Evolutionary conservation across 768 basidiomycete genomes (phyloP).

Genomic region (Tulasnella sp.): DNA sequence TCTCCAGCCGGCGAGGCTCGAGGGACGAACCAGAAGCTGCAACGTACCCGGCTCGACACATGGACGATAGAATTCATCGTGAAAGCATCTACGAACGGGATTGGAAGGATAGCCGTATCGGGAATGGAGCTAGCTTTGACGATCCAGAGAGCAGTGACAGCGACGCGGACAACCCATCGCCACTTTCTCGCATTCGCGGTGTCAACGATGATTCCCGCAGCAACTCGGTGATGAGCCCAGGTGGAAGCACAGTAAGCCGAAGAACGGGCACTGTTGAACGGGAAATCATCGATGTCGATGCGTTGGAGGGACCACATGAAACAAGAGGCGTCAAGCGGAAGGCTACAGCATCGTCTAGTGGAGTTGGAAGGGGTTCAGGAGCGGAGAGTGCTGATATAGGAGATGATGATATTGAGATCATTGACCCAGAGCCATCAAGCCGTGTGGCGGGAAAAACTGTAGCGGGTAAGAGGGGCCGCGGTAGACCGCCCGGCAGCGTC

Average conservation of each 20-base stretch:
- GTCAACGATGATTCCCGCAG: neutral
- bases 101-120: constrained; percentile 13
- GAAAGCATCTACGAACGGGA: constrained; percentile 15
- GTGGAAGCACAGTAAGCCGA: neutral
- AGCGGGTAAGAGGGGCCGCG: neutral
- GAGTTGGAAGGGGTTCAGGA: neutral
- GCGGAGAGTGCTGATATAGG: neutral
- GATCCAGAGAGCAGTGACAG: constrained; percentile 5
- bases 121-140: neutral
- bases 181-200: neutral
- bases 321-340: neutral
- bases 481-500: neutral
- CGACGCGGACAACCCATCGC: neutral
- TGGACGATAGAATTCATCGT: constrained; percentile 5
- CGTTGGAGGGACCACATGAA: neutral
- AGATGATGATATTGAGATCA: constrained; percentile 12
- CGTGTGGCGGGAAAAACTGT: neutral
- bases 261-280: constrained; percentile 3
- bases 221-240: constrained; percentile 5
- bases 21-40: neutral
- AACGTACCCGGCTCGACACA: neutral
- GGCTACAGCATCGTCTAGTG: neutral
- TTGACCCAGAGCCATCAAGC: neutral
- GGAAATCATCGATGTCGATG: constrained; percentile 11
- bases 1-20: neutral